Conservation (phyloP, 768 basidiomycete species). For the Termitomyces sp. region DNA sequence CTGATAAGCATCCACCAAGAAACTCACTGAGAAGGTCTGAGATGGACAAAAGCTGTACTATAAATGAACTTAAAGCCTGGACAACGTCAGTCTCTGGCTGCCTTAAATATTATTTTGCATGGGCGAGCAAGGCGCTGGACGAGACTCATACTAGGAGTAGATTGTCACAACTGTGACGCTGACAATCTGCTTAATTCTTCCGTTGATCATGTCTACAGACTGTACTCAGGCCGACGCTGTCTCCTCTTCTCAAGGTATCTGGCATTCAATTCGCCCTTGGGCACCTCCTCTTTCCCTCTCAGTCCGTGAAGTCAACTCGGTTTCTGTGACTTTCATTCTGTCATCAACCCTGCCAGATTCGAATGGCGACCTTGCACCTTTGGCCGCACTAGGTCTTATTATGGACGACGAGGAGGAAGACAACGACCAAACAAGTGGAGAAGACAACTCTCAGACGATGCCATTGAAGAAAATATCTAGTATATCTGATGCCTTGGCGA, state of each 20-base stretch:
- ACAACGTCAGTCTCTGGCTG: too few relatives aligned
- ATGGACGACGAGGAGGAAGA: slow-evolving; percentile 26
- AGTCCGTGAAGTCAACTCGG: slow-evolving; percentile 80
- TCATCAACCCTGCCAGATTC: slow-evolving; percentile 44
- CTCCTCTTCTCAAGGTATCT: slow-evolving; percentile 27
- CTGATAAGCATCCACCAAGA: too few relatives aligned
- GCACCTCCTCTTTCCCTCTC: slow-evolving; percentile 62
- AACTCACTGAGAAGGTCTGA: not conserved
- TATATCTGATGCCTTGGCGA: slow-evolving; percentile 63
- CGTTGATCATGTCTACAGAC: slow-evolving; percentile 22
- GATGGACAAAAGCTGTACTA: not conserved
- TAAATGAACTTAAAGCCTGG: not conserved
- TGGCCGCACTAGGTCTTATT: slow-evolving; percentile 35
- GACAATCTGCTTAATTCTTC: not conserved
- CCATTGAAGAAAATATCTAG: slow-evolving; percentile 32
- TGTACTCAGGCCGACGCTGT: slow-evolving; percentile 15
- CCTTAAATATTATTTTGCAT: too few relatives aligned
- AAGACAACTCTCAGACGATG: slow-evolving; percentile 20
- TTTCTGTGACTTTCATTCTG: slow-evolving; percentile 77
- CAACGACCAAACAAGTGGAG: slow-evolving; percentile 30
- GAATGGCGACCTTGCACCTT: slow-evolving; percentile 33
- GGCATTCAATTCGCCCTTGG: slow-evolving; percentile 79
- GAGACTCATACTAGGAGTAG: too few relatives aligned
- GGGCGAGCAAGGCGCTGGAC: too few relatives aligned
- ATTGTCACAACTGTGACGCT: not conserved